A percentile compares a stretch with the other conserved stretches of the same genome.
Conservation (phyloP, 495 filamentous ascomycete genomes). For the Aspergillus carlsbadensis region DNA sequence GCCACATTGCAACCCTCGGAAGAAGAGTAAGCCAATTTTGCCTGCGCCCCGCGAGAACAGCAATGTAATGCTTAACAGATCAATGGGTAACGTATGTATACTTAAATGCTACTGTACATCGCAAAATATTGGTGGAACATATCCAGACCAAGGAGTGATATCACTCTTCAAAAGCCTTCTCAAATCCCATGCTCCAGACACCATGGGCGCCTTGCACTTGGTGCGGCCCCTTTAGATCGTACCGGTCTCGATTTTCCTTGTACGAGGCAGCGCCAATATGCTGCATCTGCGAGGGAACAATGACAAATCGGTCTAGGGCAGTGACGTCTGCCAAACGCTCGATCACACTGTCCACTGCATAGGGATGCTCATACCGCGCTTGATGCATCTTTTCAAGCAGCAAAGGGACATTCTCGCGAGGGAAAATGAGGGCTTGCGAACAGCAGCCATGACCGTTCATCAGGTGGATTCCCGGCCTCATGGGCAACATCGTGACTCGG, state of each 20-base stretch:
- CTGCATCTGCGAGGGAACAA: slow-evolving; percentile 30
- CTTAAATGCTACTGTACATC: no score
- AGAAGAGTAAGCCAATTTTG: background rate
- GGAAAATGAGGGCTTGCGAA: slow-evolving; percentile 37
- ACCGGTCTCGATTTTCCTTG: slow-evolving; percentile 22
- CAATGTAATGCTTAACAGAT: no score
- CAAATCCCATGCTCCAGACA: slow-evolving; percentile 33
- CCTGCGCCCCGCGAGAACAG: no score
- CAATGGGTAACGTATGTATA: no score
- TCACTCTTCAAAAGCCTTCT: slow-evolving; percentile 17
- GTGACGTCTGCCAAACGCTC: slow-evolving; percentile 20
- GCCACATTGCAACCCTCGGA: background rate
- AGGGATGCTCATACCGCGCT: slow-evolving; percentile 10
- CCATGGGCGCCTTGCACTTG: slow-evolving; percentile 26
- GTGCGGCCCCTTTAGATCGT: slow-evolving; percentile 20
- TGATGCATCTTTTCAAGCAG: slow-evolving; percentile 22
- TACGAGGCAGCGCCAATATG: slow-evolving; percentile 30
- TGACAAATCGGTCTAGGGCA: slow-evolving; percentile 22
- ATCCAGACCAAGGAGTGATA: background rate
- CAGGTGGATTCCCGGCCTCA: slow-evolving; percentile 28
- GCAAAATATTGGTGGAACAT: no score
- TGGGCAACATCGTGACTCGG: slow-evolving; percentile 36
- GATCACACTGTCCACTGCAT: slow-evolving; percentile 24
- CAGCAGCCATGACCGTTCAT: slow-evolving; percentile 41
- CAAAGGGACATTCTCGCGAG: slow-evolving; percentile 22